Evolutionary conservation across 495 filamentous ascomycete genomes (phyloP).

Genomic region (Pseudotulostoma volvatum): DNA sequence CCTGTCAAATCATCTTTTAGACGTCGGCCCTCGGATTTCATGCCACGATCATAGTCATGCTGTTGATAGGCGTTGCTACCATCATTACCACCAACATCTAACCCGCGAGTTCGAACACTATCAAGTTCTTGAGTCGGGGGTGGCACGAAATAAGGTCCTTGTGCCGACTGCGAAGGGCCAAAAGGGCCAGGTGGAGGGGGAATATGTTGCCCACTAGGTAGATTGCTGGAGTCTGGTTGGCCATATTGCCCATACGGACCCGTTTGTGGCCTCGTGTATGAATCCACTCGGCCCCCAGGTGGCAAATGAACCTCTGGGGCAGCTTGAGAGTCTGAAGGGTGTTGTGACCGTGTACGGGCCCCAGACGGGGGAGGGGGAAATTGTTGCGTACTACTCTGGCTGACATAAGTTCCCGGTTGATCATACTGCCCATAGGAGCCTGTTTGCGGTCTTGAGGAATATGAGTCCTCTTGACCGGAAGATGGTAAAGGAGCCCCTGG

Average conservation of each 20-base stretch:
- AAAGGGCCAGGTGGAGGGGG: neutral
- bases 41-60: slow-evolving; percentile 4
- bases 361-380: too few relatives aligned
- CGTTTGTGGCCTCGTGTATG: too few relatives aligned
- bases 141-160: slow-evolving; percentile 25
- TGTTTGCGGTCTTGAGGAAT: slow-evolving; percentile 8
- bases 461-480: neutral
- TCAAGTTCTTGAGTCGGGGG: slow-evolving; percentile 24
- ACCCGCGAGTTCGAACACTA: too few relatives aligned
- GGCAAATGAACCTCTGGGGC: too few relatives aligned
- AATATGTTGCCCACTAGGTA: too few relatives aligned
- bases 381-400: slow-evolving; percentile 1
- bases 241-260: too few relatives aligned
- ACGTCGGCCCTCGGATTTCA: slow-evolving; percentile 3
- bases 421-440: neutral
- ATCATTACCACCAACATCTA: too few relatives aligned
- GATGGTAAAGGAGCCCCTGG: too few relatives aligned
- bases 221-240: too few relatives aligned
- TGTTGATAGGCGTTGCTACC: slow-evolving; percentile 2
- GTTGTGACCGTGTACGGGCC: neutral
- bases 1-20: slow-evolving; percentile 21
- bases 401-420: neutral
- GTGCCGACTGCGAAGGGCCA: neutral
- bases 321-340: too few relatives aligned
- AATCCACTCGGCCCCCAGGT: too few relatives aligned